These are phyloP conservation scores for Tolypocladium paradoxum DNA, from an alignment of 2,329 filamentous ascomycete species.

Conservation along the genomic window DNA sequence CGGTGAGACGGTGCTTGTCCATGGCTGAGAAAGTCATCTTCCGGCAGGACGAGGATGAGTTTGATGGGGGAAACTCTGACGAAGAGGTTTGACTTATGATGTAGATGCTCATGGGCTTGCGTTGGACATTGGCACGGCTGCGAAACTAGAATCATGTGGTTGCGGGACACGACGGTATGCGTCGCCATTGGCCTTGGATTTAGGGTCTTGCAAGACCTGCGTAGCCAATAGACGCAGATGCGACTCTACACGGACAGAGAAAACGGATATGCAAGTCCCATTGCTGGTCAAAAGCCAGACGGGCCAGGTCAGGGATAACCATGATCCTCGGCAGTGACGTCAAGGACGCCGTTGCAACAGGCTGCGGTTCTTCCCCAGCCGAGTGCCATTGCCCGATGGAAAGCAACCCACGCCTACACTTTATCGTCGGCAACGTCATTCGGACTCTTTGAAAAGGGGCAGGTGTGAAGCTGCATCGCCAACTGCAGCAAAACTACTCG, in stretches of 20 bases:
- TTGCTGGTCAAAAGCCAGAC: background rate
- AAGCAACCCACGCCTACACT: background rate
- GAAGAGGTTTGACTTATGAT: slow-evolving; percentile 13
- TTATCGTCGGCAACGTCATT: background rate
- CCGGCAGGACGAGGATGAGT: slow-evolving; percentile 56
- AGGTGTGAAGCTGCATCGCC: background rate
- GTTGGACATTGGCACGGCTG: no score
- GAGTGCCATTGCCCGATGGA: background rate
- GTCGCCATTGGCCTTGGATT: background rate
- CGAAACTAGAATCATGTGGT: background rate
- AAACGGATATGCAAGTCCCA: background rate
- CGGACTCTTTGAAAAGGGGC: background rate
- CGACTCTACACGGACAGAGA: background rate
- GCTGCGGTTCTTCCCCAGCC: background rate
- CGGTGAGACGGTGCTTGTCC: slow-evolving; percentile 64
- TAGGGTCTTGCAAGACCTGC: background rate
- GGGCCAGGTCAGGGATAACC: background rate
- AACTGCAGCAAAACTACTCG: background rate
- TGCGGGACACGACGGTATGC: background rate
- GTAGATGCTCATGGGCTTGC: background rate
- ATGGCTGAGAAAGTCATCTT: slow-evolving; percentile 84
- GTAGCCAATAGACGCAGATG: background rate
- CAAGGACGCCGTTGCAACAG: background rate
- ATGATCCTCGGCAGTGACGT: background rate
- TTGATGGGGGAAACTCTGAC: slow-evolving; percentile 34